These are phyloP conservation scores for Verticillium nonalfalfae DNA, from an alignment of 2,329 filamentous ascomycete species.

Conservation along the genomic window DNA sequence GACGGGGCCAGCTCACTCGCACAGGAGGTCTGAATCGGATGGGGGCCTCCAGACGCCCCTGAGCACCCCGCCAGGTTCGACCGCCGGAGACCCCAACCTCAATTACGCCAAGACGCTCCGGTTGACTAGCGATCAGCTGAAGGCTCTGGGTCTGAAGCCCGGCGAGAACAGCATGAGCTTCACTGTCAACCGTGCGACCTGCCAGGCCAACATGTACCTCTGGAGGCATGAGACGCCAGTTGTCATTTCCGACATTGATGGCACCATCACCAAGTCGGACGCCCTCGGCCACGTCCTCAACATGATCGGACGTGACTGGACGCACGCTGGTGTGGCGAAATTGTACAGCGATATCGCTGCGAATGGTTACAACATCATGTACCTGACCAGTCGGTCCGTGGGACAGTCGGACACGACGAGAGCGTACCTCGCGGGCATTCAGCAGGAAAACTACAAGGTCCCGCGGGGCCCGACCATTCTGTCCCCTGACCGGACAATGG, in stretches of 20 bases:
- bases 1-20: conserved; percentile 37
- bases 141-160: conserved; percentile 71
- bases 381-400: conserved; percentile 88
- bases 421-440: conserved; percentile 81
- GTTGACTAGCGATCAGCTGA: conserved; percentile 91
- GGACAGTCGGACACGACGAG: conserved; percentile 89
- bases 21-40: conserved; percentile 63
- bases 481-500: conserved; percentile 90
- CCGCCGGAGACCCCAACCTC: conserved; percentile 62
- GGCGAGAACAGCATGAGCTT: conserved; percentile 95
- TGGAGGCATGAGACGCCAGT: conserved; percentile 91
- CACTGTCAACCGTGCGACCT: conserved; percentile 91
- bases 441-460: conserved; percentile 79
- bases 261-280: conserved; percentile 97
- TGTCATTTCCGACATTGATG: conserved; percentile 97
- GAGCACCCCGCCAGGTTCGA: conserved; percentile 61
- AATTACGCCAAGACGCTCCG: conserved; percentile 97
- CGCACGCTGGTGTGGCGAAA: conserved; percentile 92
- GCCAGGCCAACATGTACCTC: conserved; percentile 85
- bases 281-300: conserved; percentile 90
- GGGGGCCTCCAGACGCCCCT: conserved; percentile 57
- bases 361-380: conserved; percentile 99
- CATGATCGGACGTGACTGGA: conserved; percentile 98
- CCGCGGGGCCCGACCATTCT: conserved; percentile 91
- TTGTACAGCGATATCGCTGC: conserved; percentile 91